Evolutionary conservation across 192 early-diverging fungal genomes (phyloP).

Genomic region (Piromyces finnis): DNA sequence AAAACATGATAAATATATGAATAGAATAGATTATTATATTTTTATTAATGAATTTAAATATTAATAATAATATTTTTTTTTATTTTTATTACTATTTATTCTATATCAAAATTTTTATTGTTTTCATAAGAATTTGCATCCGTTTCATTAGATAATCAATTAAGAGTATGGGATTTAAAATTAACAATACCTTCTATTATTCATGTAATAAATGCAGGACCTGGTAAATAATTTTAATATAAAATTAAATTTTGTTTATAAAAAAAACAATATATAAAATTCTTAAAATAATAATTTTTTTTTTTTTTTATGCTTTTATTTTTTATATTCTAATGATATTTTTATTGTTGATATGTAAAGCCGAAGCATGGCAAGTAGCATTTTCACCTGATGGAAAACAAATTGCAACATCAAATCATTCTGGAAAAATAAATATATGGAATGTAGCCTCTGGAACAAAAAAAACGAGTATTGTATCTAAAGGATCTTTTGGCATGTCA

Average conservation of each 20-base stretch:
- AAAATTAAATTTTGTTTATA: no score
- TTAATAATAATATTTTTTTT: no score
- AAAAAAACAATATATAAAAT: no score
- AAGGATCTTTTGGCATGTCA: not conserved
- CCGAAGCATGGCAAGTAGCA: not conserved
- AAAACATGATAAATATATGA: no score
- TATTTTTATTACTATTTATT: not conserved
- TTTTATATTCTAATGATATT: no score
- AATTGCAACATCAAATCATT: not conserved
- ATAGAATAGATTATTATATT: no score
- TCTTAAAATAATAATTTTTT: no score
- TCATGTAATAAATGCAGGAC: not conserved
- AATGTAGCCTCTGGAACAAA: not conserved
- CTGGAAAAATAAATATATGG: not conserved
- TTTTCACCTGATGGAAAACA: not conserved
- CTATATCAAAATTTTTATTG: no score
- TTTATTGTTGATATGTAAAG: not conserved
- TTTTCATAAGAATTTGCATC: not conserved
- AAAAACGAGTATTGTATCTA: not conserved
- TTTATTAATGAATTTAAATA: no score
- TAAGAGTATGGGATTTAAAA: not conserved
- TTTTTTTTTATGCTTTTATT: no score
- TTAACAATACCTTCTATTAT: not conserved
- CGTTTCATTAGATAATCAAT: not conserved
- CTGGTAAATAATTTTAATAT: not conserved